Evolutionary conservation across 441 rosid species (phyloP).

Genomic region (Adansonia gregorii): DNA sequence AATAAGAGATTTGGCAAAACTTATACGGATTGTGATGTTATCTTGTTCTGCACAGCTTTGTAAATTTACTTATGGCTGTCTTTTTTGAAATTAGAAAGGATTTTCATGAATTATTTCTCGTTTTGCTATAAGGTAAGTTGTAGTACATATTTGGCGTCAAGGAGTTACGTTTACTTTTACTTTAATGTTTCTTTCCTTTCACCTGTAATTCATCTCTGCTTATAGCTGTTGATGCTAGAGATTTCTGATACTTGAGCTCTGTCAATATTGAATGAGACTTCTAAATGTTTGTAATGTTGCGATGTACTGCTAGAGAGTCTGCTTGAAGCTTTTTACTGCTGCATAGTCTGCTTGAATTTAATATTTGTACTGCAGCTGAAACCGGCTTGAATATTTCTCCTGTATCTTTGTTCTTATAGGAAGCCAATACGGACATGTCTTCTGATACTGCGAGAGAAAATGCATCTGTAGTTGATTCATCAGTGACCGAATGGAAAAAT

Average conservation of each 20-base stretch:
- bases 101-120: not conserved
- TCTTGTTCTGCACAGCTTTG: not conserved
- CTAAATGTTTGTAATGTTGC: not conserved
- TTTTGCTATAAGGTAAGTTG: not conserved
- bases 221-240: not conserved
- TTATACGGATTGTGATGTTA: not conserved
- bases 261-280: constrained; percentile 1
- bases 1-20: no score
- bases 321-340: no score
- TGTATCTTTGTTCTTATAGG: constrained; percentile 34
- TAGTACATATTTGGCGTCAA: not conserved
- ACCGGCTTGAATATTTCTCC: not conserved
- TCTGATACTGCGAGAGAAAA: constrained; percentile 81
- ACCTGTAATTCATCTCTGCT: not conserved
- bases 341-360: no score
- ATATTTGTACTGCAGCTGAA: not conserved
- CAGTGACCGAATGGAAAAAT: constrained; percentile 78
- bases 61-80: not conserved
- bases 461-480: constrained; percentile 91
- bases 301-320: no score
- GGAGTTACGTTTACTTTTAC: not conserved
- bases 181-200: not conserved
- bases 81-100: not conserved
- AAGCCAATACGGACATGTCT: constrained; percentile 58
- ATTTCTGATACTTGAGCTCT: not conserved